Evolutionary conservation across 2,329 filamentous ascomycete species (phyloP), one percentile per base, ranked within the genome.

Genomic region (Xylaria sp.): DNA sequence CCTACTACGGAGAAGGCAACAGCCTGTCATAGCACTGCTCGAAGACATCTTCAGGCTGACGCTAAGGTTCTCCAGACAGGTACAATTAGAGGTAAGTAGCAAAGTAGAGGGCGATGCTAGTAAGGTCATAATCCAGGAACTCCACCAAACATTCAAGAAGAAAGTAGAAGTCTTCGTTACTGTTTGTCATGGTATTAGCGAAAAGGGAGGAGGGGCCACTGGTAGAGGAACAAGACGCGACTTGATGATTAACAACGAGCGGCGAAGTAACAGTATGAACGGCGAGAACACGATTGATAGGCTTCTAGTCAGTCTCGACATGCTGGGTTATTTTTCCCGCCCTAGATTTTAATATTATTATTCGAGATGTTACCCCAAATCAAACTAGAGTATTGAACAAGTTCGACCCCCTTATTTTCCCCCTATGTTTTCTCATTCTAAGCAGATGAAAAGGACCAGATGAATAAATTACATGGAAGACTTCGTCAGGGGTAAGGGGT

Each of bases 1-100:
- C 0, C 84, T 97, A 15, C 81, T 97, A 2, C 86, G 91, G 65
- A 92, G 91, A 73, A 84, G 91, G 39, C 93, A 97, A 76, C 84
- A 88, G 65, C 90, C 92, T 1, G 87, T 94, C 0, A 82, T 94
- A 69, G 86, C 86, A 44, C 80, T 96, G 0, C 80, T 97, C 0
- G 91, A 96, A 67, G 90, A 92, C 20, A 91, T 95, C 1, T 95
- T 96, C 69, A 82, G 83, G 0, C 79, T 87, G 0, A 86, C 97
- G n/a, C 81, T 97, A 11, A 81, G 84, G 13, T 96, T 96, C 74
- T 88, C 90, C n/a, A 86, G 84, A 71, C 75, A 78, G 42, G 77
- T 80, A 20, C 79, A 82, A 70, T 72, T 80, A n/a, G 80, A 80
- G 69, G 77, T 78, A 17, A 69, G 81, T 13, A 78, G 81, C 49